Evolutionary conservation across 2,329 filamentous ascomycete genomes (phyloP).

Genomic region (Arthrobotrys sinensis): DNA sequence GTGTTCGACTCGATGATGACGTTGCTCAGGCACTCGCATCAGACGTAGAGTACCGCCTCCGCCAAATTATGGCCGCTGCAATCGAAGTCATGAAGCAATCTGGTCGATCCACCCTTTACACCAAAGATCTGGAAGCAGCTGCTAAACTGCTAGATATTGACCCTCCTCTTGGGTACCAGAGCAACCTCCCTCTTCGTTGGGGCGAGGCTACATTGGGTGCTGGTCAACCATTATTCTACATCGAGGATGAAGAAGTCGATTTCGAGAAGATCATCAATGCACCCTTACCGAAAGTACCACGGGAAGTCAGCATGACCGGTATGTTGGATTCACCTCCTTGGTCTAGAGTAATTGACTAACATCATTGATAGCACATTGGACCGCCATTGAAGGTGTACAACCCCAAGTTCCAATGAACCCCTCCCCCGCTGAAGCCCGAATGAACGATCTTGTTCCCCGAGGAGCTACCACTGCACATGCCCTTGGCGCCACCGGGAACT

Average conservation of each 20-base stretch:
- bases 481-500: constrained; percentile 83
- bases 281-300: constrained; percentile 91
- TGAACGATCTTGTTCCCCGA: constrained; percentile 89
- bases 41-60: constrained; percentile 94
- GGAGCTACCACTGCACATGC: constrained; percentile 89
- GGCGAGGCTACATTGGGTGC: constrained; percentile 94
- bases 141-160: constrained; percentile 90
- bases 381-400: constrained; percentile 96
- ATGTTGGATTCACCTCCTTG: not conserved
- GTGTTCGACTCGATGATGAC: constrained; percentile 87
- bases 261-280: constrained; percentile 99
- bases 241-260: constrained; percentile 98
- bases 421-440: constrained; percentile 84
- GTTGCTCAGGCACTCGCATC: constrained; percentile 88
- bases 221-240: constrained; percentile 94
- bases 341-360: constrained; percentile 35
- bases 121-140: constrained; percentile 89
- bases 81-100: constrained; percentile 96
- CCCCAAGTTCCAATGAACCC: constrained; percentile 97
- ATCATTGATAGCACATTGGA: constrained; percentile 83
- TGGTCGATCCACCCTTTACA: constrained; percentile 86
- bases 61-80: constrained; percentile 92
- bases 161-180: constrained; percentile 96
- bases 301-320: constrained; percentile 91
- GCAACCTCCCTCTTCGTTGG: constrained; percentile 87